These are phyloP conservation scores for Rhodotorula sp. DNA, from an alignment of 1,284 basidiomycete species.

Conservation along the genomic window DNA sequence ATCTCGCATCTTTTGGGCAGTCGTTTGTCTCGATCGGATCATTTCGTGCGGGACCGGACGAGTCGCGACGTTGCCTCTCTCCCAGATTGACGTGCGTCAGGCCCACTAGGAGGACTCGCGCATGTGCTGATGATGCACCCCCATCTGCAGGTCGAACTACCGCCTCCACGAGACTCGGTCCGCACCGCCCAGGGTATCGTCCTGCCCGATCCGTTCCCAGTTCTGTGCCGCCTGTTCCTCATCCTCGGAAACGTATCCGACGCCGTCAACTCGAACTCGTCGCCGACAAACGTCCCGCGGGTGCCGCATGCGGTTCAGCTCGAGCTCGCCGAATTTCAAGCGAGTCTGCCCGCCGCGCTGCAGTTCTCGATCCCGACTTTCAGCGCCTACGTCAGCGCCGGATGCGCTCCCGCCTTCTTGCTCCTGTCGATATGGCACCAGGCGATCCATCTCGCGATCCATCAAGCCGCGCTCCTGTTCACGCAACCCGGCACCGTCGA, in stretches of 20 bases:
- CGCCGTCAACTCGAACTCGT: slow-evolving; percentile 17
- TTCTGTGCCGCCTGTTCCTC: slow-evolving; percentile 24
- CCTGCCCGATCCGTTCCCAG: slow-evolving; percentile 25
- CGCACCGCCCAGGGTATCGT: slow-evolving; percentile 2
- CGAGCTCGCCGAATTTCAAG: slow-evolving; percentile 23
- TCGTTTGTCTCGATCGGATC: slow-evolving; percentile 26
- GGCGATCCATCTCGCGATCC: slow-evolving; percentile 22
- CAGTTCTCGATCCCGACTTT: slow-evolving; percentile 24
- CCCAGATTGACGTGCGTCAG: slow-evolving; percentile 22
- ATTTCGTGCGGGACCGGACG: slow-evolving; percentile 28
- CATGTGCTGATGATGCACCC: background rate
- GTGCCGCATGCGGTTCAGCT: slow-evolving; percentile 6
- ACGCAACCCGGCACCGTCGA: background rate
- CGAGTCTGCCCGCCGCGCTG: slow-evolving; percentile 4
- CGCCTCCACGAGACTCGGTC: slow-evolving; percentile 3
- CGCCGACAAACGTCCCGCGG: background rate
- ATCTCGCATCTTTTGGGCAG: slow-evolving; percentile 24
- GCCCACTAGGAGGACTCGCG: background rate
- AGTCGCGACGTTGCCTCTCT: slow-evolving; percentile 21
- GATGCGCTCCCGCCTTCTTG: slow-evolving; percentile 18
- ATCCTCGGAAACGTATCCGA: slow-evolving; percentile 27
- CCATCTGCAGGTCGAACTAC: background rate
- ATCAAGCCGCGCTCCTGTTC: slow-evolving; percentile 5
- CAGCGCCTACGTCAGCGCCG: slow-evolving; percentile 15
- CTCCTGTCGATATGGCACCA: slow-evolving; percentile 29